These are phyloP conservation scores for Fomitopsis palustris DNA, from an alignment of 1,284 basidiomycete species.

Conservation along the genomic window DNA sequence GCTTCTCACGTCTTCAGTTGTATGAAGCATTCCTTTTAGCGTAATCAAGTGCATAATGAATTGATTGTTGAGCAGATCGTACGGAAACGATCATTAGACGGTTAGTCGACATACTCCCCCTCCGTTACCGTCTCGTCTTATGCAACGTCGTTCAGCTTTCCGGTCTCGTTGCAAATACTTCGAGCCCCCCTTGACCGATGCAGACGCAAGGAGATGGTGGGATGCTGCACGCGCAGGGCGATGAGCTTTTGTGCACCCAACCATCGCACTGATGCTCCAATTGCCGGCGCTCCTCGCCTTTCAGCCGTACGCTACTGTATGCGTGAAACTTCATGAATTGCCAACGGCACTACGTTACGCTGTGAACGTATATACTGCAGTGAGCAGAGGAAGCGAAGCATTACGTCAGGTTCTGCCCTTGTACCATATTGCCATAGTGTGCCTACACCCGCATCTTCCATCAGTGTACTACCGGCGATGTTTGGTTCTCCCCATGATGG, in stretches of 20 bases:
- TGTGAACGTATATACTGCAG: too few relatives aligned
- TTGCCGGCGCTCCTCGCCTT: too few relatives aligned
- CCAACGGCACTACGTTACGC: too few relatives aligned
- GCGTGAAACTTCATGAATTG: too few relatives aligned
- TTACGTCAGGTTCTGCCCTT: too few relatives aligned
- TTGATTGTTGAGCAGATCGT: slow-evolving; percentile 78
- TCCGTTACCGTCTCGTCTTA: background rate
- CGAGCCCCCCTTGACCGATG: slow-evolving; percentile 59
- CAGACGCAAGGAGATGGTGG: slow-evolving; percentile 70
- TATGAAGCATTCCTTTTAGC: slow-evolving; percentile 39
- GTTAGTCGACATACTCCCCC: slow-evolving; percentile 37
- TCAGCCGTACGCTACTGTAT: too few relatives aligned
- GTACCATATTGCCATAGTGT: too few relatives aligned
- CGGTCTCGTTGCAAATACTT: slow-evolving; percentile 82
- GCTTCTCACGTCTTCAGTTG: background rate
- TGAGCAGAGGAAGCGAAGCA: too few relatives aligned
- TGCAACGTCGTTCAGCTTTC: slow-evolving; percentile 54
- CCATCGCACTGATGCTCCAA: too few relatives aligned
- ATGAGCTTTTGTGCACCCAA: slow-evolving; percentile 8
- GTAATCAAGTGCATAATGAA: slow-evolving; percentile 79
- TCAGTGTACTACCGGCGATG: too few relatives aligned
- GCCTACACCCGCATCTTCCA: too few relatives aligned
- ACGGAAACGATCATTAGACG: slow-evolving; percentile 73
- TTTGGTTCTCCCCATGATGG: too few relatives aligned
- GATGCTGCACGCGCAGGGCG: slow-evolving; percentile 37